phyloP scores from a whole-genome alignment of 176 grass and related monocot species.

The Pharus latifolius region DNA sequence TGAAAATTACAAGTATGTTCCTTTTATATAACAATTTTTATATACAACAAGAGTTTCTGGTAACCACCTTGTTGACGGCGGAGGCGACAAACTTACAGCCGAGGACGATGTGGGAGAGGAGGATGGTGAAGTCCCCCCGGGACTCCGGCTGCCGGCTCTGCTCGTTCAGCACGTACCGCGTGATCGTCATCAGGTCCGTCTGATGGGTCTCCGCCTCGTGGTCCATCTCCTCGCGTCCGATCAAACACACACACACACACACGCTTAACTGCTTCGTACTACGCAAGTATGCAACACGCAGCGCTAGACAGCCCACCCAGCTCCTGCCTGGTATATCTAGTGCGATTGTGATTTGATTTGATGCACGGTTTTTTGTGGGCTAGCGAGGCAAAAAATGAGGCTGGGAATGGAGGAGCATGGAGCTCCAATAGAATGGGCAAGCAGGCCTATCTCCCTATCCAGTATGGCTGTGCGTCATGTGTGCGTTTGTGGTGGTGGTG shows the following conservation, averaged over 20 bases:
- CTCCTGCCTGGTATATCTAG: neutral
- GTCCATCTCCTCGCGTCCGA: too few species aligned
- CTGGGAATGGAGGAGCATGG: conserved; percentile 19
- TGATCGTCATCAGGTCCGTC: conserved; percentile 98
- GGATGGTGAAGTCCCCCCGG: conserved; percentile 92
- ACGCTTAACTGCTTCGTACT: too few species aligned
- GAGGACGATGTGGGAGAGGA: conserved; percentile 95
- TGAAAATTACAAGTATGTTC: too few species aligned
- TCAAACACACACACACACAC: too few species aligned
- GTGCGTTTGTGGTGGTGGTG: conserved; percentile 14
- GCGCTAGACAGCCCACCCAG: too few species aligned
- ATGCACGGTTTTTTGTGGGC: neutral
- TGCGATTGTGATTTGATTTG: neutral
- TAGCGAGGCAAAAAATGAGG: conserved; percentile 12
- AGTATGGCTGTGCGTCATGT: conserved; percentile 11
- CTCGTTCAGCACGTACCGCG: conserved; percentile 90
- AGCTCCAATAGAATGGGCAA: conserved; percentile 32
- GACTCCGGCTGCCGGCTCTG: conserved; percentile 71
- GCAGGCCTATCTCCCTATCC: conserved; percentile 47
- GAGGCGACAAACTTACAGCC: conserved; percentile 98
- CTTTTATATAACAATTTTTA: too few species aligned
- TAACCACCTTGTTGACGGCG: conserved; percentile 75
- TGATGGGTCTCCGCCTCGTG: conserved; percentile 65
- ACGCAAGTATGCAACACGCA: too few species aligned
- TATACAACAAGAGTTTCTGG: too few species aligned